Evolutionary conservation across 1,284 basidiomycete genomes (phyloP), one percentile per base, ranked within the genome.

Genomic region (Leucocoprinus gongylophorus): DNA sequence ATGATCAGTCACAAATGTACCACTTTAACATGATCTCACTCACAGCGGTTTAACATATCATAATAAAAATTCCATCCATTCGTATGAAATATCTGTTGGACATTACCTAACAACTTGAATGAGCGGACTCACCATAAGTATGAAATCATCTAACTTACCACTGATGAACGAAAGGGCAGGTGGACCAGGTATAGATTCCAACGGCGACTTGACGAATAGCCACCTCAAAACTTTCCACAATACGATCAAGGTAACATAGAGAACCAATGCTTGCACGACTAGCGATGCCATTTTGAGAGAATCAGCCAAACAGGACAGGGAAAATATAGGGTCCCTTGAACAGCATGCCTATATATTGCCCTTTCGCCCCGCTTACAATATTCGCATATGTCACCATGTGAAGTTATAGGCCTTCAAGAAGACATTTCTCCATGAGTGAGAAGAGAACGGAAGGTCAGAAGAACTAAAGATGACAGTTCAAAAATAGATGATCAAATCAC

Each of bases 11-110:
- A 13, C 12, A 48, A 29, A 40, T 23, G 2, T 18, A 23, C 9
- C 50, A 39, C 3, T 18, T 10, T 17, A n/a, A 51, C n/a, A n/a
- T 10, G 17, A 17, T 18, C 33, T 28, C 7, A 52, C 54, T 21
- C 35, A 59, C 44, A 55, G 47, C 39, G 49, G 20, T 50, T 44
- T 33, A 56, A 53, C 15, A 61, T 44, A 2, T 50, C 26, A 30
- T 57, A 46, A 46, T 60, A 57, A 28, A 55, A 61, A 17, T 53
- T 51, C 58, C 56, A 61, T 9, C 43, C 58, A 46, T 59, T 42
- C 4, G 49, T 28, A 15, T 55, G 49, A 35, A 59, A 59, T 1
- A 62, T 9, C 45, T 51, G 45, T 3, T 38, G 21, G 20, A 61
- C 41, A 39, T 57, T 55, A 2, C 59, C 58, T 57, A 32, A 5